phyloP scores from a whole-genome alignment of 192 early-diverging fungal species.

The Kickxella alabastrina region DNA sequence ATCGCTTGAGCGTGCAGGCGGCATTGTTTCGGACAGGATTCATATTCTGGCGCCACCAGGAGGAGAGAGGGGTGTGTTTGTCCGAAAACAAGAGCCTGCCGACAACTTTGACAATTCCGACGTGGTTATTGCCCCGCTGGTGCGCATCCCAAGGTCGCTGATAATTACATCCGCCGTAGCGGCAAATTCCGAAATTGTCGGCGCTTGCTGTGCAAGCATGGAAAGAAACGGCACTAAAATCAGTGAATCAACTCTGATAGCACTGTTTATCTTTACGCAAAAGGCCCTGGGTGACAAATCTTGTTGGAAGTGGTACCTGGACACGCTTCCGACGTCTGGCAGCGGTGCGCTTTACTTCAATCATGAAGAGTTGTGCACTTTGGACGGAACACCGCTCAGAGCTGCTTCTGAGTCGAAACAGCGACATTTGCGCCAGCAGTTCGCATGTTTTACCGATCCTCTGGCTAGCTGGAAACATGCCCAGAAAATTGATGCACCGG shows the following conservation, averaged over 20 bases:
- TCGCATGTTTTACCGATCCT: background rate
- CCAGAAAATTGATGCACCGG: background rate
- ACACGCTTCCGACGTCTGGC: conserved; percentile 12
- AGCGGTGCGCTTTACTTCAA: conserved; percentile 15
- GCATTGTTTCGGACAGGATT: background rate
- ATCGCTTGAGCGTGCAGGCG: background rate
- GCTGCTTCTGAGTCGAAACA: conserved; percentile 20
- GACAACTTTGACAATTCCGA: background rate
- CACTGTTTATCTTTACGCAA: conserved; percentile 30
- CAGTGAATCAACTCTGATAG: conserved; percentile 8
- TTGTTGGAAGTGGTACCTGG: conserved; percentile 23
- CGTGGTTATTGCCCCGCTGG: too few relatives aligned
- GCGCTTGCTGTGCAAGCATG: conserved; percentile 6
- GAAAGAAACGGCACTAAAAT: background rate
- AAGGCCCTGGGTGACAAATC: conserved; percentile 13
- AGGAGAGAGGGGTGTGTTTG: conserved; percentile 16
- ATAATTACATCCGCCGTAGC: conserved; percentile 20
- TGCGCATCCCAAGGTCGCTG: conserved; percentile 12
- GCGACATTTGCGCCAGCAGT: conserved; percentile 17
- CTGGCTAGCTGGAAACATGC: conserved; percentile 13
- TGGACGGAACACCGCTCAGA: conserved; percentile 19
- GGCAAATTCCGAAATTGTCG: conserved; percentile 11
- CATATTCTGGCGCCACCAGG: background rate
- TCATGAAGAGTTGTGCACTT: conserved; percentile 2
- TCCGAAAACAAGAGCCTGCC: background rate